These are phyloP conservation scores for Trichosporon faecale DNA, from an alignment of 1,284 basidiomycete species.

Conservation along the genomic window DNA sequence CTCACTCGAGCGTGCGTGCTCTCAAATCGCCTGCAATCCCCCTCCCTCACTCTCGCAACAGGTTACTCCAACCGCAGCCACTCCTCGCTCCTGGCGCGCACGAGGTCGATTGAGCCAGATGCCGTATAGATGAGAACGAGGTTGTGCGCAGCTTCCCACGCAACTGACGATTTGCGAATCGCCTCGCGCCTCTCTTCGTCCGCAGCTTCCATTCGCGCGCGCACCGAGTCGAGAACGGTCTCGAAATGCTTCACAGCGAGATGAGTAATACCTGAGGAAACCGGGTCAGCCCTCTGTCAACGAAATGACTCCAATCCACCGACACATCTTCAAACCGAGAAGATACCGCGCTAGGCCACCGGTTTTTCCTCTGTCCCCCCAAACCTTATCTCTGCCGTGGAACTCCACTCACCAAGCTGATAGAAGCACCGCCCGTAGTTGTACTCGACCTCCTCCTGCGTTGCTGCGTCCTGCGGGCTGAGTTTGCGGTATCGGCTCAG, in stretches of 20 bases:
- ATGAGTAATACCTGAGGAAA: slow-evolving; percentile 64
- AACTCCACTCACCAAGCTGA: slow-evolving; percentile 64
- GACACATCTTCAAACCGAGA: too few species aligned
- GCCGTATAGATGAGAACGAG: slow-evolving; percentile 74
- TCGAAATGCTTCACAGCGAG: slow-evolving; percentile 82
- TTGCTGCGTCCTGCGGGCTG: slow-evolving; percentile 51
- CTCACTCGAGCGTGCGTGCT: background rate
- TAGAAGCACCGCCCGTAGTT: slow-evolving; percentile 91
- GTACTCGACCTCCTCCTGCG: slow-evolving; percentile 76
- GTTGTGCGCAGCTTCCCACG: slow-evolving; percentile 79
- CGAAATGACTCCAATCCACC: too few species aligned
- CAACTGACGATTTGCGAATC: slow-evolving; percentile 53
- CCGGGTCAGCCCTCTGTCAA: background rate
- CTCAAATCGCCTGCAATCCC: background rate
- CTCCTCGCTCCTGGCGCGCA: slow-evolving; percentile 34
- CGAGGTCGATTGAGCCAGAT: slow-evolving; percentile 68
- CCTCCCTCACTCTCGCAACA: background rate
- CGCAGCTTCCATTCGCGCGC: slow-evolving; percentile 48
- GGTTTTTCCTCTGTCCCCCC: background rate
- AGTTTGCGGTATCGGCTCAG: slow-evolving; percentile 69
- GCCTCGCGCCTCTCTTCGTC: slow-evolving; percentile 34
- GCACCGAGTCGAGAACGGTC: slow-evolving; percentile 63
- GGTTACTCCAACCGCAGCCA: slow-evolving; percentile 41
- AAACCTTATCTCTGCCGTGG: background rate
- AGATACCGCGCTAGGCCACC: background rate